These are phyloP conservation scores for Nymphaea thermarum DNA, from an alignment of 164 flowering plant species.

Conservation along the genomic window DNA sequence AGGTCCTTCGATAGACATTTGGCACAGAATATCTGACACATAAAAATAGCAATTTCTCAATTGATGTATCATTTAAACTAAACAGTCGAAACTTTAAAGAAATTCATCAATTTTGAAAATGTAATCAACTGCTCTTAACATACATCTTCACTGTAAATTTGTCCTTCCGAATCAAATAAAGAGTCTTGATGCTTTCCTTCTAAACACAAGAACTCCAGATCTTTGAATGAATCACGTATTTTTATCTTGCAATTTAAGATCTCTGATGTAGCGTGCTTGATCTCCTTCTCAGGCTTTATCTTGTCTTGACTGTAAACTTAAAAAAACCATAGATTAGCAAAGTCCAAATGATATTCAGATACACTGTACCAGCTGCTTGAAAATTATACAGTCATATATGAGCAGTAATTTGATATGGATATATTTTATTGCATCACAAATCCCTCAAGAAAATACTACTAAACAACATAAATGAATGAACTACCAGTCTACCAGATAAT, in stretches of 20 bases:
- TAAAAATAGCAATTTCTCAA: background rate
- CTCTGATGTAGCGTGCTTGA: conserved; percentile 68
- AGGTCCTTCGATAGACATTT: conserved; percentile 80
- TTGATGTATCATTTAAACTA: background rate
- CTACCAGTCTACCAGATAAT: no score
- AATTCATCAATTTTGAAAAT: background rate
- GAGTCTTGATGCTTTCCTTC: conserved; percentile 73
- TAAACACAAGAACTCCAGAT: conserved; percentile 45
- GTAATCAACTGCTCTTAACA: conserved; percentile 9
- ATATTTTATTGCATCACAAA: no score
- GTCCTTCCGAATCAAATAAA: conserved; percentile 78
- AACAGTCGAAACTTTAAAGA: background rate
- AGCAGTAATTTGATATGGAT: no score
- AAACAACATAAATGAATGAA: no score
- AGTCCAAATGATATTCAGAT: no score
- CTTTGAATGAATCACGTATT: conserved; percentile 70
- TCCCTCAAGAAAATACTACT: no score
- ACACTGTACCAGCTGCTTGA: no score
- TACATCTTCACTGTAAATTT: conserved; percentile 95
- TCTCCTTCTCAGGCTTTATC: conserved; percentile 89
- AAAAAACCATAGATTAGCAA: background rate
- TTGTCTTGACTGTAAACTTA: conserved; percentile 63
- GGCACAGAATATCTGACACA: conserved; percentile 90
- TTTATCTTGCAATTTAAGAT: conserved; percentile 58
- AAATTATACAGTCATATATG: no score